Percentiles rank a stretch among this genome's conserved stretches.
These are phyloP conservation scores for Dactylellina sp. DNA, from an alignment of 2,329 filamentous ascomycete species.

Conservation along the genomic window DNA sequence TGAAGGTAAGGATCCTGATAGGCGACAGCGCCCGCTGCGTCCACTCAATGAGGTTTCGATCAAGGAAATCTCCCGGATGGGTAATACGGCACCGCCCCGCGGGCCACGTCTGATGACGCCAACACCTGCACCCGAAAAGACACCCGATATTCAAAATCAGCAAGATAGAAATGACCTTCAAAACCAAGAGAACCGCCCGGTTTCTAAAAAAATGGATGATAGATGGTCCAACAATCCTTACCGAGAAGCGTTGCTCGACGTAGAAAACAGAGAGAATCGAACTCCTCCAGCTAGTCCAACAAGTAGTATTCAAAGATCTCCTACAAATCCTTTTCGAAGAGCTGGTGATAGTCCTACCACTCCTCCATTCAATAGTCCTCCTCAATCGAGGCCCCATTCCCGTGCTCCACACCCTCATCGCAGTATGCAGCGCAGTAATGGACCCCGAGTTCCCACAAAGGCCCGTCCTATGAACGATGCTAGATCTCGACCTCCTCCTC, in stretches of 20 bases:
- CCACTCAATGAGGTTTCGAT: constrained; percentile 51
- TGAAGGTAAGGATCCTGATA: constrained; percentile 43
- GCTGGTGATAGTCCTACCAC: constrained; percentile 2
- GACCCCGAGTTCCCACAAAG: constrained; percentile 28
- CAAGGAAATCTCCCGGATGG: constrained; percentile 52
- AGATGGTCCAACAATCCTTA: constrained; percentile 55
- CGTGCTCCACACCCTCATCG: constrained; percentile 26
- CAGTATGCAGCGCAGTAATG: constrained; percentile 28
- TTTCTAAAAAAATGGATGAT: constrained; percentile 40
- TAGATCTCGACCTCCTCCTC: constrained; percentile 5
- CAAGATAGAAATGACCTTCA: constrained; percentile 52
- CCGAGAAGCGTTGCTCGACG: constrained; percentile 39
- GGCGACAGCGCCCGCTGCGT: constrained; percentile 42
- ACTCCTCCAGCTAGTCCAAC: constrained; percentile 42
- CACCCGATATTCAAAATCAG: constrained; percentile 32
- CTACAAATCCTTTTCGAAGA: constrained; percentile 50
- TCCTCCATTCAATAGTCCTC: not conserved
- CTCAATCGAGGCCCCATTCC: constrained; percentile 6
- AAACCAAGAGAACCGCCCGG: constrained; percentile 49
- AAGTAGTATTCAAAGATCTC: constrained; percentile 14
- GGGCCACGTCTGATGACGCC: constrained; percentile 35
- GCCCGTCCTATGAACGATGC: constrained; percentile 27
- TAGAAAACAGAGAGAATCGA: constrained; percentile 45
- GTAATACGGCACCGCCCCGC: constrained; percentile 39
- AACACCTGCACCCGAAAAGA: constrained; percentile 10